Conservation (phyloP, 73 alveolate genomes). For the Tetrahymena thermophila region DNA sequence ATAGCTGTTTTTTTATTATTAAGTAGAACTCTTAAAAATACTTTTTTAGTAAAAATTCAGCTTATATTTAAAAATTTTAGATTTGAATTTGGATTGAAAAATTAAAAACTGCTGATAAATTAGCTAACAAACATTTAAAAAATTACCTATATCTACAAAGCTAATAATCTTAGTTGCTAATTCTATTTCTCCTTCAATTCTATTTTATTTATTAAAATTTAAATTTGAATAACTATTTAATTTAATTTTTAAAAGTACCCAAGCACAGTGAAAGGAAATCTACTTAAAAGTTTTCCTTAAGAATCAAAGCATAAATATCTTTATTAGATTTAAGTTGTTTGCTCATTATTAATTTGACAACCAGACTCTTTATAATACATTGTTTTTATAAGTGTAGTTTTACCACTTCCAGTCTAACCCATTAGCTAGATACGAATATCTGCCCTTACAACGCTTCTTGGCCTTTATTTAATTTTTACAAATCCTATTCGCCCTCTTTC, state of each 20-base stretch:
- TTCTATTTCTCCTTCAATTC: background rate
- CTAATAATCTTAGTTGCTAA: background rate
- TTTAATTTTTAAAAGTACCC: background rate
- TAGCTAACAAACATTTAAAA: no score
- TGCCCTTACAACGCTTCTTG: background rate
- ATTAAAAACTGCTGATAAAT: no score
- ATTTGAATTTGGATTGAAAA: no score
- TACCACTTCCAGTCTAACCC: conserved; percentile 1
- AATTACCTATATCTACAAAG: background rate
- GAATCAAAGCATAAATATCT: background rate
- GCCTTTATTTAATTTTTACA: background rate
- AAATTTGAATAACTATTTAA: background rate
- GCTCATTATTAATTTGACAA: background rate
- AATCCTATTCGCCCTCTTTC: background rate
- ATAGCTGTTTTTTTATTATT: no score
- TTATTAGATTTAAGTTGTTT: background rate
- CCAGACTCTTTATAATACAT: background rate
- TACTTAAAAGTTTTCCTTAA: background rate
- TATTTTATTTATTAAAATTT: background rate
- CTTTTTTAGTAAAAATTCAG: no score
- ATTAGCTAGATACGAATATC: background rate
- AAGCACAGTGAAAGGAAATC: background rate
- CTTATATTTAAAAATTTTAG: no score
- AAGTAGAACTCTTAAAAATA: no score
- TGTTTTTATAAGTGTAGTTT: background rate